Percentiles rank a stretch among this genome's conserved stretches.
These are phyloP conservation scores for Tolypocladium endophyticum DNA, from an alignment of 2,329 filamentous ascomycete species.

Conservation along the genomic window DNA sequence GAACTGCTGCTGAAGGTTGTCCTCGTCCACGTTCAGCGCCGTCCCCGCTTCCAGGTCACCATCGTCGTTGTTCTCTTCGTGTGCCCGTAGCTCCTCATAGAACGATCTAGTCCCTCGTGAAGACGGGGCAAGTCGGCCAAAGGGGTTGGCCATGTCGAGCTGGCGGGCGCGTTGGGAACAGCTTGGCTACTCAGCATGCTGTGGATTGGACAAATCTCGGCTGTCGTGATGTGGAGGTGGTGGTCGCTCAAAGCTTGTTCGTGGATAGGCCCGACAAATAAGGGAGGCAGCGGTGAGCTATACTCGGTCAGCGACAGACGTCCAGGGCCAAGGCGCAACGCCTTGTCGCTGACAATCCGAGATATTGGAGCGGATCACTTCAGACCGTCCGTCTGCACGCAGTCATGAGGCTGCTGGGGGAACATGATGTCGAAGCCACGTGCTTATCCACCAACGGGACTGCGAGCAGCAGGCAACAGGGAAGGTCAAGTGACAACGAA, in stretches of 20 bases:
- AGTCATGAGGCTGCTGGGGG: not conserved
- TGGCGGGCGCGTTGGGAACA: not conserved
- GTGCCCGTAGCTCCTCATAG: slow-evolving; percentile 36
- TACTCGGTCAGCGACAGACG: not conserved
- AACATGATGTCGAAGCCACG: not conserved
- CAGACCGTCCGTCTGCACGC: not conserved
- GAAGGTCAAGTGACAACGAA: not conserved
- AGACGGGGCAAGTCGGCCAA: slow-evolving; percentile 28
- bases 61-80: slow-evolving; percentile 25
- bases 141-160: slow-evolving; percentile 34
- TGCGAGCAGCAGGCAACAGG: not conserved
- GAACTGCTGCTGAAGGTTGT: slow-evolving; percentile 42
- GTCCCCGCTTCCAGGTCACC: slow-evolving; percentile 30
- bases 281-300: not conserved
- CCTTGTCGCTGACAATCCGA: not conserved
- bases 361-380: not conserved
- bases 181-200: not conserved
- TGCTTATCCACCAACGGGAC: not conserved
- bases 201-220: not conserved
- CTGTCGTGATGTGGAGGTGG: not conserved
- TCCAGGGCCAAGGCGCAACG: not conserved
- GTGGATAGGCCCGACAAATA: not conserved
- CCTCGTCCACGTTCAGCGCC: slow-evolving; percentile 37
- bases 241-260: not conserved
- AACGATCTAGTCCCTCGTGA: slow-evolving; percentile 27